Percentiles rank a stretch among this genome's conserved stretches.
These are phyloP conservation scores for Ganoderma resinaceum DNA, from an alignment of 1,284 basidiomycete genomes.

Conservation along the genomic window DNA sequence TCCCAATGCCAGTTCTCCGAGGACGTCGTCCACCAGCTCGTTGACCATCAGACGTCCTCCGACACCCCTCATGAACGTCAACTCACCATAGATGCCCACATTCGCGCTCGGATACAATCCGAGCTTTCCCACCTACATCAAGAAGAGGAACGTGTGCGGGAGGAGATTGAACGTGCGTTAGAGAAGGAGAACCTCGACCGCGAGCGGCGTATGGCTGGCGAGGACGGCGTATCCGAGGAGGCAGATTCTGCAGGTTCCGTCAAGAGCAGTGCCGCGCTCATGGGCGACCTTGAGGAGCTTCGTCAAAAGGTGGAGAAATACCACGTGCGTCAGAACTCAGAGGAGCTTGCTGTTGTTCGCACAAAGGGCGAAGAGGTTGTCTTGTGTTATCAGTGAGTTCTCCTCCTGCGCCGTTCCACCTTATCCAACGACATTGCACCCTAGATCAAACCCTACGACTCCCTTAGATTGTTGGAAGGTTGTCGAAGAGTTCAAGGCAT, in stretches of 20 bases:
- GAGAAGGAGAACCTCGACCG: conserved; percentile 84
- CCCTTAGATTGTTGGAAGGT: conserved; percentile 83
- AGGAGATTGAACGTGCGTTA: conserved; percentile 72
- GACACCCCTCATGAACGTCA: conserved; percentile 70
- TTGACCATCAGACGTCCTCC: conserved; percentile 65
- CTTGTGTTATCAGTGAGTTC: conserved; percentile 75
- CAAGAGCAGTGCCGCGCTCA: conserved; percentile 65
- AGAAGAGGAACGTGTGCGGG: conserved; percentile 69
- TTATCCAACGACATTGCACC: not conserved
- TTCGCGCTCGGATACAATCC: conserved; percentile 69
- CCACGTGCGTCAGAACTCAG: conserved; percentile 61
- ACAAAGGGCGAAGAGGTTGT: conserved; percentile 65
- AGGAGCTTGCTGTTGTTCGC: conserved; percentile 64
- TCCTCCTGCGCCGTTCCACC: conserved; percentile 7
- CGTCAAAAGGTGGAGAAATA: conserved; percentile 76
- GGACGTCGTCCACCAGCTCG: conserved; percentile 77
- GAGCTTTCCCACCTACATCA: conserved; percentile 68
- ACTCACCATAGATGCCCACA: conserved; percentile 70
- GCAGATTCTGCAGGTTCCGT: conserved; percentile 49
- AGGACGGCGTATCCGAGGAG: conserved; percentile 39
- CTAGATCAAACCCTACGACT: conserved; percentile 62
- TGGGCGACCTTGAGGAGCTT: conserved; percentile 78
- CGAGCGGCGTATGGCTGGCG: conserved; percentile 62
- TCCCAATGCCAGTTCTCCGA: conserved; percentile 65
- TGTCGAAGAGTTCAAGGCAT: conserved; percentile 75